These are phyloP conservation scores for Cryptococcus neoformans DNA, from an alignment of 1,284 basidiomycete species.

Conservation along the genomic window DNA sequence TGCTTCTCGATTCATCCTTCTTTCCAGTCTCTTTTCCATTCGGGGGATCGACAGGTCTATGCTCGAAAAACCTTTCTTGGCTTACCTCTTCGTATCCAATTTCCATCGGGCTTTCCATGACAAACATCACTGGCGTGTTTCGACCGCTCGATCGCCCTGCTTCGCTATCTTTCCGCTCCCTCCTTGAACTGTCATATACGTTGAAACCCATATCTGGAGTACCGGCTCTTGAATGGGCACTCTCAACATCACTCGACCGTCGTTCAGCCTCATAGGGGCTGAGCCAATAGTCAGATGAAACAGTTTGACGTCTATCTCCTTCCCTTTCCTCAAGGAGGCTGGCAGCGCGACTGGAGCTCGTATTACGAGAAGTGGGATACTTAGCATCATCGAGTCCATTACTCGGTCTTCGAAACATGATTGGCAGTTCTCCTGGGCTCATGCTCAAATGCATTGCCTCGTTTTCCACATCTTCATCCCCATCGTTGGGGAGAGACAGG, in stretches of 20 bases:
- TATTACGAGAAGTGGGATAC: background rate
- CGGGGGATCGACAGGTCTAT: constrained; percentile 29
- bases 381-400: background rate
- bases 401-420: constrained; percentile 19
- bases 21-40: constrained; percentile 3
- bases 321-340: background rate
- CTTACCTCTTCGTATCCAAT: background rate
- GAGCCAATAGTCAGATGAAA: background rate
- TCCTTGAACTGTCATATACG: no score
- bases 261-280: background rate
- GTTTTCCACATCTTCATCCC: background rate
- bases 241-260: background rate
- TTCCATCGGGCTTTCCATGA: constrained; percentile 13
- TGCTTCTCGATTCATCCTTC: constrained; percentile 60
- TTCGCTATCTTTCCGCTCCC: background rate
- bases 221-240: background rate
- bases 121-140: constrained; percentile 10
- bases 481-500: constrained; percentile 11
- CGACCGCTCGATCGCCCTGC: background rate
- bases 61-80: constrained; percentile 36
- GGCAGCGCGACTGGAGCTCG: background rate
- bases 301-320: background rate
- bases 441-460: constrained; percentile 1
- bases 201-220: background rate
- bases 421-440: constrained; percentile 25